Percentiles rank a stretch among this genome's conserved stretches.
phyloP scores from a whole-genome alignment of 371 early-diverging fungal genomes.

The Mortierella sp. region DNA sequence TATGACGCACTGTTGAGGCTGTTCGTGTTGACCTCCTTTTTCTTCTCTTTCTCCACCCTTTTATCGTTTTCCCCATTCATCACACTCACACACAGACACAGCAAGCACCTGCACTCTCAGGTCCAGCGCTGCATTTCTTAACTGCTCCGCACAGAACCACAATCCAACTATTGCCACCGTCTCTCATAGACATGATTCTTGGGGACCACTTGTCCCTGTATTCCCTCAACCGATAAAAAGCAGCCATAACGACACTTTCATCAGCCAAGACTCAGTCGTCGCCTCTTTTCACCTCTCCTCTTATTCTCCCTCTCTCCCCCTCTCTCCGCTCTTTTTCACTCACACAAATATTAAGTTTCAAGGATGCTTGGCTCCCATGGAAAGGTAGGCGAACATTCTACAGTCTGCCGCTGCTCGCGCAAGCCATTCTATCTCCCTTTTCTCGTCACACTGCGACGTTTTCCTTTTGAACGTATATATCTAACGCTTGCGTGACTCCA shows the following conservation, averaged over 20 bases:
- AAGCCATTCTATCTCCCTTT: neutral
- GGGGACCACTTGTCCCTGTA: neutral
- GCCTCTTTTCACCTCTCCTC: neutral
- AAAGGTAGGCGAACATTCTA: slow-evolving; percentile 4
- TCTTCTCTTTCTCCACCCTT: neutral
- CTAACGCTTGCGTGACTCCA: no score
- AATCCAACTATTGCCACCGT: neutral
- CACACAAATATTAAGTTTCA: neutral
- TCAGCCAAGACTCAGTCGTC: no score
- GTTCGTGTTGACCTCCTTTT: no score
- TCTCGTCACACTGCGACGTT: neutral
- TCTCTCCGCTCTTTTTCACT: neutral
- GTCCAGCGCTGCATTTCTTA: no score
- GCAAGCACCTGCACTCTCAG: neutral
- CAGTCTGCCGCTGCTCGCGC: neutral
- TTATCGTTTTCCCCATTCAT: neutral
- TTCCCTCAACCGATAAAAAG: neutral
- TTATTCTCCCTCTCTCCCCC: neutral
- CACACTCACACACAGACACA: no score
- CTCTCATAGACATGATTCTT: neutral
- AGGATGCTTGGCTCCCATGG: slow-evolving; percentile 8
- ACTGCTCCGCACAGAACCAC: no score
- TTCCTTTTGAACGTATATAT: neutral
- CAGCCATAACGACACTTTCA: no score
- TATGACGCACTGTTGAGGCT: no score